Evolutionary conservation across 2,329 filamentous ascomycete species (phyloP), one percentile per base, ranked within the genome.

Genomic region (Hortaea sp.): DNA sequence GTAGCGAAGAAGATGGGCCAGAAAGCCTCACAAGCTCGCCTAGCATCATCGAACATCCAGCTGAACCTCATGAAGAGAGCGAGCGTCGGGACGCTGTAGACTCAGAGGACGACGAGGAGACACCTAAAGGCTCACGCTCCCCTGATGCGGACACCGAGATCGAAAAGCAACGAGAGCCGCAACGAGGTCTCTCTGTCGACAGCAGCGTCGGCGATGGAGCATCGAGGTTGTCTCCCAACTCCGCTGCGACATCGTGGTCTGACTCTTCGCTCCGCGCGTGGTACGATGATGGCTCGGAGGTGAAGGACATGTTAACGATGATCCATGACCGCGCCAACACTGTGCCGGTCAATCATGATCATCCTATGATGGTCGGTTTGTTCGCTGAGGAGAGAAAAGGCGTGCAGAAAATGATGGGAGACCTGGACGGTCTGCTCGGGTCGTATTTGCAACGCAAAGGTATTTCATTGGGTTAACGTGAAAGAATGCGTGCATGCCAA

Each of bases 371-470:
- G 43, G 79, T 80, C 10, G 78, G 81, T 20, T 70, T 97, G 45
- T 97, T 94, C 70, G 81, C 81, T 42, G 86, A 94, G 61, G 87
- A 95, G 66, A 89, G 88, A 60, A 85, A 84, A 55, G 84, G 84
- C 61, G 68, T 97, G 61, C 83, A 84, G 44, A 87, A 92, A 62
- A 89, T 98, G 67, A 90, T 87, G 49, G 84, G 83, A 69, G 84
- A 90, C 74, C 76, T 97, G 55, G 90, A 98, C 68, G 56, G 55
- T 1, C 47, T 63, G 46, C 46, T 63, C n/a, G 57, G 56, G 2
- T 50, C 47, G 6, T 61, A 57, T 49, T 27, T 60, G 47, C 41
- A 53, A 45, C 44, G 57, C 31, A 61, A 56, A 46, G 59, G 59
- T 7, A 46, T 53, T 37, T 37, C 39, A 6, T 40, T 49, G 9